Base-by-base conservation (phyloP, 2,329 filamentous ascomycete species). In the Pseudogymnoascus sp. region DNA sequence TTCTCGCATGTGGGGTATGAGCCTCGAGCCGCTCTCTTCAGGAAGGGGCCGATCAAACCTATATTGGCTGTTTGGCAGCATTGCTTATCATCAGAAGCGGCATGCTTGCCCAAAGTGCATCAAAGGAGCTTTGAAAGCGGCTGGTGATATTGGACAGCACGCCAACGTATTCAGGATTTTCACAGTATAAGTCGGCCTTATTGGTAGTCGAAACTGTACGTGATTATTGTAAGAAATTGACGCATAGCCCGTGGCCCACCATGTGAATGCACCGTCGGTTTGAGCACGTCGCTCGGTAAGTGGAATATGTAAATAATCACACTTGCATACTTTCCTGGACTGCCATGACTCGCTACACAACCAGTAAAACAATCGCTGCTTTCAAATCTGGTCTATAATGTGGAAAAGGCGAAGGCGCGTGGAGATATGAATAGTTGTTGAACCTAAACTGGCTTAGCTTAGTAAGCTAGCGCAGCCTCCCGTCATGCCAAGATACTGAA, bases 371-470 rank as follows among this genome's bases (percentile, higher is more conserved):
- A 90, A 93, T 78, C 78, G 77, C 84, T 86, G 84, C 82, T 86
- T 90, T 95, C 91, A 96, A 86, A 88, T 91, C 88, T 85, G 78
- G 76, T 78, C 77, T 70, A 71, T 69, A 72, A 72, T 69, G 64
- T 65, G 64, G 65, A 64, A 67, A 66, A 69, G 72, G 72, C 74
- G 59, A 65, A 64, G 59, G 69, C 65, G 70, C 12, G 59, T 28
- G 60, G 63, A 61, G 37, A 66, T 68, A 66, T 69, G 66, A 67
- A 57, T 61, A 57, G 65, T 65, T 66, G 62, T 64, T 61, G n/a
- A 20, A 32, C 14, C 28, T 28, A 16, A 58, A 35, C 7, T 16
- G 34, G 39, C 38, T 43, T 60, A 60, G 65, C 64, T 57, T 61
- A 58, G n/a, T 28, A 60, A 58, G 60, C 64, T 58, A 39, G 57